Conservation (phyloP, 2,329 filamentous ascomycete species). For the Chaetomium globosum region DNA sequence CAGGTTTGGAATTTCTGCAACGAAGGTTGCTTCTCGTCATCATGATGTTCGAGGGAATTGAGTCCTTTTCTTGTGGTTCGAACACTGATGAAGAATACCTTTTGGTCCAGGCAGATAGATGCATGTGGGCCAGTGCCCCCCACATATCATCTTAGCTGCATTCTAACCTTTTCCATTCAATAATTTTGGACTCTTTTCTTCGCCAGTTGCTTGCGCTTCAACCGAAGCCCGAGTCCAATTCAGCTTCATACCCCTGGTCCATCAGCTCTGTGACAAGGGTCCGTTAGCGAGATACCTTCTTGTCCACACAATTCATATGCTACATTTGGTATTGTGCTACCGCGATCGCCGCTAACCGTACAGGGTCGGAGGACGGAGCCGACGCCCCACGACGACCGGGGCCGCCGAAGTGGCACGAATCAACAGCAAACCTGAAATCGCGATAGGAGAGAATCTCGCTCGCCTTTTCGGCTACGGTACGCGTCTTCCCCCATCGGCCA, state of each 20-base stretch:
- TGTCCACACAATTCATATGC: not conserved
- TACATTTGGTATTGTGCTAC: constrained; percentile 28
- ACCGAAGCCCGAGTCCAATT: not conserved
- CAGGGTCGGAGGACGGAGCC: constrained; percentile 22
- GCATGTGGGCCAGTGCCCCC: not conserved
- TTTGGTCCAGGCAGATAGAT: not conserved
- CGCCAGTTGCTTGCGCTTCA: not conserved
- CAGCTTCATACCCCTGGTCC: not conserved
- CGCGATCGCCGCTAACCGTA: constrained; percentile 35
- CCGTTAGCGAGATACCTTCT: constrained; percentile 28
- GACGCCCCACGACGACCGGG: constrained; percentile 27
- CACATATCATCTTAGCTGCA: not conserved
- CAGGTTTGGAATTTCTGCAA: not conserved
- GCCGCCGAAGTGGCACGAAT: constrained; percentile 29
- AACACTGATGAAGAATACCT: not conserved
- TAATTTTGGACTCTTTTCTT: not conserved
- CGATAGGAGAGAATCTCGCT: constrained; percentile 31
- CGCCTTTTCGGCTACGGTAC: constrained; percentile 34
- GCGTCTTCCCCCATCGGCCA: constrained; percentile 32
- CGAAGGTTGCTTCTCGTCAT: not conserved
- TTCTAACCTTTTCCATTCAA: not conserved
- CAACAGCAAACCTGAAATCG: constrained; percentile 24
- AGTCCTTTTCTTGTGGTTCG: not conserved
- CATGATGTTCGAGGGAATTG: not conserved
- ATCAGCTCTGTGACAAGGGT: constrained; percentile 1